phyloP scores from a whole-genome alignment of 768 basidiomycete genomes.

The Terana coerulea region DNA sequence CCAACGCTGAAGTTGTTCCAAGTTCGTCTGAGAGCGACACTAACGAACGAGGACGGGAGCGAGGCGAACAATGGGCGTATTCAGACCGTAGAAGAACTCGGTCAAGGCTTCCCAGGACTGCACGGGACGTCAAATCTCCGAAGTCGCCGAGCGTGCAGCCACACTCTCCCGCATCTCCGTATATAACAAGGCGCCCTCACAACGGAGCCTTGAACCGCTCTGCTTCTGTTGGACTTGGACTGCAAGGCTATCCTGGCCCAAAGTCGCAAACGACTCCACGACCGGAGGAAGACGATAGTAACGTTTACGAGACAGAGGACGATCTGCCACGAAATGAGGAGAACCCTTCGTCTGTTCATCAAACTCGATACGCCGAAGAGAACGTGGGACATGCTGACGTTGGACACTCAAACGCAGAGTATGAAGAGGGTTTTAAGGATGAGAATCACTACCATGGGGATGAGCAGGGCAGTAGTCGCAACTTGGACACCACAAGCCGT shows the following conservation, averaged over 20 bases:
- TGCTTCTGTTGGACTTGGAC: background rate
- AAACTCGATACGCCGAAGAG: background rate
- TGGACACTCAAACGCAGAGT: conserved; percentile 2
- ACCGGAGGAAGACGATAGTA: conserved; percentile 15
- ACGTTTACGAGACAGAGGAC: conserved; percentile 18
- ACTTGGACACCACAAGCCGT: conserved; percentile 12
- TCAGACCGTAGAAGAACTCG: background rate
- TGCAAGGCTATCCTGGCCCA: background rate
- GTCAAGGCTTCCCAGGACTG: background rate
- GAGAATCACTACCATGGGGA: background rate
- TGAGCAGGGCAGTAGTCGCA: background rate
- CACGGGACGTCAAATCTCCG: background rate
- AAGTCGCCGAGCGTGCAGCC: background rate
- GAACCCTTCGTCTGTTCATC: background rate
- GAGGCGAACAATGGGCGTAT: background rate
- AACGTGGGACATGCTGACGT: background rate
- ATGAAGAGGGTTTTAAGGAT: conserved; percentile 14
- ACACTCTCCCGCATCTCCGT: background rate
- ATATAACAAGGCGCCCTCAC: too few relatives aligned
- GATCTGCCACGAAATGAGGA: conserved; percentile 7
- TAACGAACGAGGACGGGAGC: background rate
- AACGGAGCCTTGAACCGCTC: too few relatives aligned
- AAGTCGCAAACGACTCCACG: background rate
- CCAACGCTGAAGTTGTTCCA: conserved; percentile 22
- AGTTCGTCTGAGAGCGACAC: conserved; percentile 22